Conservation (phyloP, 2,329 filamentous ascomycete genomes). For the Pseudopyrenochaeta lycopersici region DNA sequence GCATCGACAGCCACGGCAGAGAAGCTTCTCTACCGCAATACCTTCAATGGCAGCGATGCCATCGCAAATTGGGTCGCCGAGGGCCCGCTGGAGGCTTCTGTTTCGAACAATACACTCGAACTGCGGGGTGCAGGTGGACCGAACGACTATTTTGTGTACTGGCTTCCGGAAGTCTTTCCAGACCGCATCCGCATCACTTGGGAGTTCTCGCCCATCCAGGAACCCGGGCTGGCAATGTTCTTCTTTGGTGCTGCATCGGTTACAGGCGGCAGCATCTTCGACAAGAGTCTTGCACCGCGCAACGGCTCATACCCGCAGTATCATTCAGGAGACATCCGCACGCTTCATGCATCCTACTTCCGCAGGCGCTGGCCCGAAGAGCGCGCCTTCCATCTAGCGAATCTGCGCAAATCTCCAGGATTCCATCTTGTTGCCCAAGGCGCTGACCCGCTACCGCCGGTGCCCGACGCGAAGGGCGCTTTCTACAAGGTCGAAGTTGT, state of each 20-base stretch:
- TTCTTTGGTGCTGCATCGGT: slow-evolving; percentile 44
- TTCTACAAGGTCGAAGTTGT: slow-evolving; percentile 44
- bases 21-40: slow-evolving; percentile 46
- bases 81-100: slow-evolving; percentile 34
- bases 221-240: slow-evolving; percentile 47
- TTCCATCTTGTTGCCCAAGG: slow-evolving; percentile 41
- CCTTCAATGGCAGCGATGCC: slow-evolving; percentile 28
- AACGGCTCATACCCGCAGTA: slow-evolving; percentile 40
- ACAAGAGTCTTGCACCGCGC: slow-evolving; percentile 29
- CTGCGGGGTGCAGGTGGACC: slow-evolving; percentile 33
- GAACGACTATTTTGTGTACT: slow-evolving; percentile 45
- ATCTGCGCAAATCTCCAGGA: slow-evolving; percentile 42
- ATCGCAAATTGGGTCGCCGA: slow-evolving; percentile 47
- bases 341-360: slow-evolving; percentile 30
- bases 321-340: slow-evolving; percentile 28
- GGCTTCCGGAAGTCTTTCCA: slow-evolving; percentile 44
- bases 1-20: slow-evolving; percentile 33
- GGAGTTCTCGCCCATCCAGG: slow-evolving; percentile 42
- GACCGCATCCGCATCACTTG: slow-evolving; percentile 43
- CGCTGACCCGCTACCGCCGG: slow-evolving; percentile 40
- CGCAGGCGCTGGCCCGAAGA: slow-evolving; percentile 35
- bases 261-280: slow-evolving; percentile 40
- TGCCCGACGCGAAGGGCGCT: slow-evolving; percentile 36
- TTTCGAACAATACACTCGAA: slow-evolving; percentile 38
- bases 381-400: slow-evolving; percentile 40